Evolutionary conservation across 2,329 filamentous ascomycete genomes (phyloP).

Genomic region (Neofusicoccum laricinum): DNA sequence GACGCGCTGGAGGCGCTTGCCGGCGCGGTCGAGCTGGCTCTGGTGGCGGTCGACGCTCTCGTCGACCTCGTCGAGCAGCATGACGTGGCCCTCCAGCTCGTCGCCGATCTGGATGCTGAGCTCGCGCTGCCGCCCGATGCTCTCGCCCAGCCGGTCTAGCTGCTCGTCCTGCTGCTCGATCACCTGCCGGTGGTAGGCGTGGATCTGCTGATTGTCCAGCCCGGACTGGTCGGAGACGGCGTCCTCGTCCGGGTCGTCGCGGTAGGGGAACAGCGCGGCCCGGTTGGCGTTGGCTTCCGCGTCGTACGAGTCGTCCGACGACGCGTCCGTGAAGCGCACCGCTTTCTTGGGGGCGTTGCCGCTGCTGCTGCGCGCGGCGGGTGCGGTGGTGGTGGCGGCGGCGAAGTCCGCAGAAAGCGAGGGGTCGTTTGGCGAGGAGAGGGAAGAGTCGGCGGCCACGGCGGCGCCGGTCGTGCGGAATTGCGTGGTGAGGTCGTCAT

Average conservation of each 20-base stretch:
- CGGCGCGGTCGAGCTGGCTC: constrained; percentile 70
- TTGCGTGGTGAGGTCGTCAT: constrained; percentile 72
- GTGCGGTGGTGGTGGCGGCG: constrained; percentile 13
- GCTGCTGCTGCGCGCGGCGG: constrained; percentile 29
- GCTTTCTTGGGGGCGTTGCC: constrained; percentile 53
- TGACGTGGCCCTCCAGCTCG: constrained; percentile 87
- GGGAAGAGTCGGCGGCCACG: constrained; percentile 31
- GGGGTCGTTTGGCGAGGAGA: constrained; percentile 45
- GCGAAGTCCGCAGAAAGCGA: constrained; percentile 35
- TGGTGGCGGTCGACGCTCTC: constrained; percentile 77
- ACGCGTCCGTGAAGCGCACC: constrained; percentile 77
- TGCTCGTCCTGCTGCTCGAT: constrained; percentile 90
- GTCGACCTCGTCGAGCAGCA: constrained; percentile 87
- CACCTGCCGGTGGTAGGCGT: constrained; percentile 76
- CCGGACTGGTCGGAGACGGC: constrained; percentile 49
- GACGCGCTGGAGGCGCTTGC: constrained; percentile 68
- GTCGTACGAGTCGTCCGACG: constrained; percentile 21
- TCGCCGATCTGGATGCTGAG: constrained; percentile 94
- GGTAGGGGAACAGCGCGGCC: constrained; percentile 65
- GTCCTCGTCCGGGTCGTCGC: constrained; percentile 60
- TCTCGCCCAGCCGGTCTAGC: constrained; percentile 81
- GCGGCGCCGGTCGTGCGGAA: constrained; percentile 61
- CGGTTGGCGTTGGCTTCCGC: constrained; percentile 46
- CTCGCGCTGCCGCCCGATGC: constrained; percentile 85
- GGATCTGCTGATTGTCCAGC: constrained; percentile 80